Evolutionary conservation across 139 green algal species (phyloP).

Genomic region (Closterium sp.): DNA sequence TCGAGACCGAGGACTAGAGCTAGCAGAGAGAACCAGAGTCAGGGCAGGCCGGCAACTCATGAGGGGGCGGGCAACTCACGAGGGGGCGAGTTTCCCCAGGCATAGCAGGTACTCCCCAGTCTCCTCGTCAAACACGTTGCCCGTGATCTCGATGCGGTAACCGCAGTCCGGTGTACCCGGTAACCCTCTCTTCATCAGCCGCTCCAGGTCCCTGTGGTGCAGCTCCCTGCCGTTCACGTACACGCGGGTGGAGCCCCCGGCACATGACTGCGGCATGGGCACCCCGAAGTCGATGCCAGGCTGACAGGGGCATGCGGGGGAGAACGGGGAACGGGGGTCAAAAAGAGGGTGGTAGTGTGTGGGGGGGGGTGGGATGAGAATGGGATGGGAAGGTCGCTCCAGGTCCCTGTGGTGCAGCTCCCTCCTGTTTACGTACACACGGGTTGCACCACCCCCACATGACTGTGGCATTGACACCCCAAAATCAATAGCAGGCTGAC

Average conservation of each 20-base stretch:
- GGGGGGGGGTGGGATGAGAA: neutral
- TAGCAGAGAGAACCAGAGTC: no score
- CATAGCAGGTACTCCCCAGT: neutral
- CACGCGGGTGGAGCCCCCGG: slow-evolving; percentile 11
- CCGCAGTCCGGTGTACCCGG: neutral
- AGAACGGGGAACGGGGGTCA: neutral
- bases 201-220: slow-evolving; percentile 28
- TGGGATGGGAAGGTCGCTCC: neutral
- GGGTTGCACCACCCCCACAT: no score
- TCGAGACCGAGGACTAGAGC: no score
- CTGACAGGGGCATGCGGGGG: neutral
- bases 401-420: slow-evolving; percentile 37
- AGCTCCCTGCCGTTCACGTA: slow-evolving; percentile 37
- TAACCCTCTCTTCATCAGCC: slow-evolving; percentile 17
- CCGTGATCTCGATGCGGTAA: slow-evolving; percentile 23
- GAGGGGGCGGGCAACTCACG: neutral
- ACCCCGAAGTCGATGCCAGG: slow-evolving; percentile 5
- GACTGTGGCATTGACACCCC: neutral
- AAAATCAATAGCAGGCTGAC: neutral
- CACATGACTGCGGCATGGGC: neutral
- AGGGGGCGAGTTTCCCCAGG: slow-evolving; percentile 28
- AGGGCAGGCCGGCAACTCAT: no score
- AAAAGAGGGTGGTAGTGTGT: neutral
- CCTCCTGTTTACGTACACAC: neutral
- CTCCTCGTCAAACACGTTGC: slow-evolving; percentile 25